Evolutionary conservation across 78 protist genomes (phyloP), one percentile per base, ranked within the genome.

Genomic region (Thecamonas trahens): DNA sequence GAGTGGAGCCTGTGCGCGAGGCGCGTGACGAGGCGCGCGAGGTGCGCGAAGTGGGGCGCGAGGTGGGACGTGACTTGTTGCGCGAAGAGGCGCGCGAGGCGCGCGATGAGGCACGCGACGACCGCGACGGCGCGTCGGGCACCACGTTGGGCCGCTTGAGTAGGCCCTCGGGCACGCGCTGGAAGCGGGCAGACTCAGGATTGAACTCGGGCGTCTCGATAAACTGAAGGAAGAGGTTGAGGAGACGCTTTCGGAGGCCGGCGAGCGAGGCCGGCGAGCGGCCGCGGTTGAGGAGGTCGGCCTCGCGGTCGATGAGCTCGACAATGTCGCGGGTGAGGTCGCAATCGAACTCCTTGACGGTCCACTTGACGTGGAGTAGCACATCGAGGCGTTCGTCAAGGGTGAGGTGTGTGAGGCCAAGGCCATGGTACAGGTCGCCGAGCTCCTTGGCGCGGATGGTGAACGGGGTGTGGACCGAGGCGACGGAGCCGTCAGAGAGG

Each of bases 251-350:
- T 3, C 92, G 84, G 39, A 72, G 82, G 13, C 59, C 78, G 0
- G 55, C 20, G 28, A 42, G 40, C 3, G 18, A 28, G 29, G 61
- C 29, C 13, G 6, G 29, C 26, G 8, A 1, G 3, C 11, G 3
- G 2, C 61, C 61, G 20, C 61, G 61, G 11, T 28, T 54, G 28
- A 83, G 74, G 39, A 87, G 35, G 69, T 87, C 93, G 24, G 74
- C 72, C 74, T 87, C 93, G 45, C 93, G 81, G 54, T 87, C 88
- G 32, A 82, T 76, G 42, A 87, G 79, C 42, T 83, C 88, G 37
- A 75, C 78, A 5, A 87, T 24, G 22, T 77, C 83, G 34, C 83
- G 42, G 17, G 89, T 83, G 29, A 81, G 84, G 37, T 22, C n/a
- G 70, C 89, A 83, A 26, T 78, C 74, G 44, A 71, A 79, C 74